Evolutionary conservation across 768 basidiomycete genomes (phyloP), one percentile per base, ranked within the genome.

Genomic region (Inosperma sp.): DNA sequence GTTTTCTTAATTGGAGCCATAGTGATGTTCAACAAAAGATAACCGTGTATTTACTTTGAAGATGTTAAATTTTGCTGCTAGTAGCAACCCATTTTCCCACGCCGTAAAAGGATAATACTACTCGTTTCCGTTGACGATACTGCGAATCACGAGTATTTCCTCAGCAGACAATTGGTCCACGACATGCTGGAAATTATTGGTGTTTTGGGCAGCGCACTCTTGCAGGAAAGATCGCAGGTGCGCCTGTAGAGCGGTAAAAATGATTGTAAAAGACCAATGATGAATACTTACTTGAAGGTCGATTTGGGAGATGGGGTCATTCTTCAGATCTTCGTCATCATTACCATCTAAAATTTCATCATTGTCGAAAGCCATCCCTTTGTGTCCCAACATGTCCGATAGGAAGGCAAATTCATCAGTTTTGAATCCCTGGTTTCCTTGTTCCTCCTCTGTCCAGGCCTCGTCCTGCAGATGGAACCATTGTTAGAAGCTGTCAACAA

Each of bases 371-470:
- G 83, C 78, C 60, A 81, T 74, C 7, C 83, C 87, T 42, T 79
- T 82, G 1, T 83, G 81, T 9, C 86, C 84, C 42, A 93, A 76
- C 74, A 91, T 76, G 41, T 93, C 88, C 5, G 92, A 92, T 30
- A 96, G 70, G 72, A 83, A 90, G 19, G 83, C 81, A 56, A 89
- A 82, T 59, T 91, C 87, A n/a, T 88, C 87, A 43, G 82, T 73
- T 59, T 82, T 86, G 59, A 77, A 68, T 7, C 67, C 70, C 56
- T 81, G 77, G 42, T 80, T 71, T 27, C 78, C 65, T 41, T 77
- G 80, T 49, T 89, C 93, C 62, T 93, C 93, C 59, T 96, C 93
- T 8, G 81, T 78, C 95, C 95, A 98, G n/a, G 91, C 90, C 27
- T 91, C 91, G 56, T 93, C 88, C 76, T 90, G 51, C 21, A 51